These are phyloP conservation scores for Backusella luteola DNA, from an alignment of 192 early-diverging fungal genomes.

Conservation along the genomic window DNA sequence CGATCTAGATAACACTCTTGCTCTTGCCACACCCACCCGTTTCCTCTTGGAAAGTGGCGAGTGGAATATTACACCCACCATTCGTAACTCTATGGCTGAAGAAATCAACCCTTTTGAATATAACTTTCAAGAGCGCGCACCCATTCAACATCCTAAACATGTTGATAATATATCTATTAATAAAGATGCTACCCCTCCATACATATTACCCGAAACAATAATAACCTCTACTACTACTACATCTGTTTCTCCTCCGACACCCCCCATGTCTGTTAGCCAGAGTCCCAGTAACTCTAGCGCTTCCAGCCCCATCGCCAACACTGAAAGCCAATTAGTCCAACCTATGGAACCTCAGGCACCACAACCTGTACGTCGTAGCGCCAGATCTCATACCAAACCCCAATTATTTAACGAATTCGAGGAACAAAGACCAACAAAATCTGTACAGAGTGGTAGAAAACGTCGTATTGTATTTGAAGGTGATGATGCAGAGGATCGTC, in stretches of 20 bases:
- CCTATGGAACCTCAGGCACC: background rate
- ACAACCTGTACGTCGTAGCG: background rate
- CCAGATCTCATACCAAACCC: background rate
- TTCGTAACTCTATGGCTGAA: slow-evolving; percentile 7
- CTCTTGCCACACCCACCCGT: slow-evolving; percentile 29
- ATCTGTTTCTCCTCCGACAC: background rate
- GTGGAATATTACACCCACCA: slow-evolving; percentile 27
- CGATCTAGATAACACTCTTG: background rate
- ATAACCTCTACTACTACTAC: too few relatives aligned
- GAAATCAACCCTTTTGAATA: slow-evolving; percentile 34
- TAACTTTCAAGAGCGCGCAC: slow-evolving; percentile 3
- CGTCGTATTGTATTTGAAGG: slow-evolving; percentile 25
- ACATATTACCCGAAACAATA: background rate
- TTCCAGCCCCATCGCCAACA: background rate
- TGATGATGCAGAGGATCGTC: slow-evolving; percentile 26
- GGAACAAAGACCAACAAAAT: background rate
- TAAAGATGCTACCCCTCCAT: background rate
- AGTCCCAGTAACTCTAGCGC: slow-evolving; percentile 2
- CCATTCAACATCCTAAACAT: background rate
- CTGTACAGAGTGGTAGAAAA: slow-evolving; percentile 15
- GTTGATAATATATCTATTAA: background rate
- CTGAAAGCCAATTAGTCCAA: background rate
- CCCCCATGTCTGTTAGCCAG: slow-evolving; percentile 7
- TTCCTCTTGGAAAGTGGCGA: slow-evolving; percentile 31
- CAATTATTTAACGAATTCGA: background rate